phyloP scores from a whole-genome alignment of 305 asterid genomes.

The Monarda citriodora region DNA sequence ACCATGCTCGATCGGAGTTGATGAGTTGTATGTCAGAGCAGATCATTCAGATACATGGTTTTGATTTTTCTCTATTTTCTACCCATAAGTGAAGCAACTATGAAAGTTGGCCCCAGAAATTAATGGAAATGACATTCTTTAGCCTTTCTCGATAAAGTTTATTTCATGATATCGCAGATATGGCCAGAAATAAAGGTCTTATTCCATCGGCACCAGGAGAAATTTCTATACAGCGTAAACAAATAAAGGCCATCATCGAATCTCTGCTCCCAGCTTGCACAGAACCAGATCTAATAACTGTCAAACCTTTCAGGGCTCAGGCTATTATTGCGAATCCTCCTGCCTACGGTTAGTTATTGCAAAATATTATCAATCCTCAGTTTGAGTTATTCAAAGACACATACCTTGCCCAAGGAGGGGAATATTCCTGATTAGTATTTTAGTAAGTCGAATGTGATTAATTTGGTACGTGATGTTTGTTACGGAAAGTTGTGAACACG shows the following conservation, averaged over 20 bases:
- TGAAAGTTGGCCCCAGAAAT: neutral
- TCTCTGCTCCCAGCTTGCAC: slow-evolving; percentile 99
- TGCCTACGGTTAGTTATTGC: slow-evolving; percentile 83
- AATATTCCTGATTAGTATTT: too few relatives aligned
- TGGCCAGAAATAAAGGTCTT: slow-evolving; percentile 99
- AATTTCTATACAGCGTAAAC: slow-evolving; percentile 76
- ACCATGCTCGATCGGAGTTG: slow-evolving; percentile 1
- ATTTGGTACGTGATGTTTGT: too few relatives aligned
- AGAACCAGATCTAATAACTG: slow-evolving; percentile 76
- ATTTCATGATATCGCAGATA: slow-evolving; percentile 50
- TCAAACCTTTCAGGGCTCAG: slow-evolving; percentile 93
- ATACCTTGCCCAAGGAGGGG: too few relatives aligned
- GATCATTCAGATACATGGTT: slow-evolving; percentile 10
- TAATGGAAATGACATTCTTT: slow-evolving; percentile 7
- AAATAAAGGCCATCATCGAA: slow-evolving; percentile 89
- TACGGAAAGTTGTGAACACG: too few relatives aligned
- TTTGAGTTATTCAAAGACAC: too few relatives aligned
- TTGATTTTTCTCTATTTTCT: neutral
- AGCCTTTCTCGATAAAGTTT: neutral
- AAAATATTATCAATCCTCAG: too few relatives aligned
- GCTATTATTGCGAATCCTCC: slow-evolving; percentile 99
- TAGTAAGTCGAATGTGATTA: too few relatives aligned
- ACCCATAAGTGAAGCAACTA: too few relatives aligned
- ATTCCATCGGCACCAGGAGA: slow-evolving; percentile 94
- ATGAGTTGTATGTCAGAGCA: slow-evolving; percentile 1